phyloP scores from a whole-genome alignment of 2,329 filamentous ascomycete species.

The Zalaria obscura region DNA sequence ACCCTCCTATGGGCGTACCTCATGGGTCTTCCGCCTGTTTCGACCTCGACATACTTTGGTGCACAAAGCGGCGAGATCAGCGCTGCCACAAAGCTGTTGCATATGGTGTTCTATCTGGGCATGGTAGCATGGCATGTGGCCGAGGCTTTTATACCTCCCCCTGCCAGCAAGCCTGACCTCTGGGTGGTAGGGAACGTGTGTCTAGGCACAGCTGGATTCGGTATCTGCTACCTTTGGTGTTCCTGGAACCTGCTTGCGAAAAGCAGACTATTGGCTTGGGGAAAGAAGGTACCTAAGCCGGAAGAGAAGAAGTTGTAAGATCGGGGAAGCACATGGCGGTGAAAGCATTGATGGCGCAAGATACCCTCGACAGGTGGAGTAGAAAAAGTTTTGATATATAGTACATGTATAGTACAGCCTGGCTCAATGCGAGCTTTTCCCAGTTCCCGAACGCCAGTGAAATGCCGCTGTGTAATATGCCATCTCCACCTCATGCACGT shows the following conservation, averaged over 20 bases:
- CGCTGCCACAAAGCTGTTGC: conserved; percentile 53
- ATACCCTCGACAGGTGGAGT: too few relatives aligned
- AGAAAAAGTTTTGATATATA: too few relatives aligned
- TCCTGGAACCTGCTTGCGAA: conserved; percentile 52
- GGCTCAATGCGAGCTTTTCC: too few relatives aligned
- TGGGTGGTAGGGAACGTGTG: conserved; percentile 90
- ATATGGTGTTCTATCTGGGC: conserved; percentile 58
- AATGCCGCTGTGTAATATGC: too few relatives aligned
- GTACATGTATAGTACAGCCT: too few relatives aligned
- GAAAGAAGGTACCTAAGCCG: conserved; percentile 9
- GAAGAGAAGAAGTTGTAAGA: conserved; percentile 25
- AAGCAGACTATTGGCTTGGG: conserved; percentile 31
- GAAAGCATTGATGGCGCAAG: too few relatives aligned
- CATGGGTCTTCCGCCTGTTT: conserved; percentile 70
- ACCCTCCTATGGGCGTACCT: conserved; percentile 85
- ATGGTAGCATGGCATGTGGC: conserved; percentile 74
- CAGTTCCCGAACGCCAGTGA: too few relatives aligned
- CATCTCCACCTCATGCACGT: too few relatives aligned
- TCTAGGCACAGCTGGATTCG: conserved; percentile 73
- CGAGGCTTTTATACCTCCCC: conserved; percentile 55
- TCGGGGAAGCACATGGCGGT: too few relatives aligned
- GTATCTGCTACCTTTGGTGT: conserved; percentile 84
- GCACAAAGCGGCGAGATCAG: conserved; percentile 26
- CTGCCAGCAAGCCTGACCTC: conserved; percentile 69
- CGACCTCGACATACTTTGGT: conserved; percentile 51